Percentiles rank a stretch among this genome's conserved stretches.
Evolutionary conservation across 2,329 filamentous ascomycete species (phyloP).

Genomic region (Ramichloridium luteum): DNA sequence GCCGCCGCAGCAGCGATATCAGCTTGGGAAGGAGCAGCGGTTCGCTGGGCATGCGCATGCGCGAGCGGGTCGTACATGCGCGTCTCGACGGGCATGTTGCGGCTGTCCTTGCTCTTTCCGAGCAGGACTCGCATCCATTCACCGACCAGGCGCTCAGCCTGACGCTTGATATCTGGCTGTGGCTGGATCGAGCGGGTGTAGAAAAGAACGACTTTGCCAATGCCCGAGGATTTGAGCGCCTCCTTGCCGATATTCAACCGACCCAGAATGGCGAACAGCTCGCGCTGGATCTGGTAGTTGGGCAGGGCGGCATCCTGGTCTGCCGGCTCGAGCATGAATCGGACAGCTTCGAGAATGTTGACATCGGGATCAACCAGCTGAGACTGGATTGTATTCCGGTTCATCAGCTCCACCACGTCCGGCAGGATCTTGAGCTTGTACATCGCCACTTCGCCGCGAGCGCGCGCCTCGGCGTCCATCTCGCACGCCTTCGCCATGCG

Average conservation of each 20-base stretch:
- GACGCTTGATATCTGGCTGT: constrained; percentile 78
- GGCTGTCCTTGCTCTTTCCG: constrained; percentile 76
- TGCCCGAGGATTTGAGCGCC: constrained; percentile 74
- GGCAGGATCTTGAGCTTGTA: constrained; percentile 91
- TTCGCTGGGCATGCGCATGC: constrained; percentile 11
- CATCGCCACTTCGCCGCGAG: constrained; percentile 66
- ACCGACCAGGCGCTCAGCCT: constrained; percentile 80
- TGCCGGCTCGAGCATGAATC: constrained; percentile 92
- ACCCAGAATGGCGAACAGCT: constrained; percentile 71
- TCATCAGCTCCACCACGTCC: constrained; percentile 76
- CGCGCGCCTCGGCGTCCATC: constrained; percentile 71
- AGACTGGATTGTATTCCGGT: constrained; percentile 74
- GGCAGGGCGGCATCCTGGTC: constrained; percentile 79
- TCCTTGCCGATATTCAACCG: constrained; percentile 86
- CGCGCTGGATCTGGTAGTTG: constrained; percentile 93
- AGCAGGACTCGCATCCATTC: constrained; percentile 95
- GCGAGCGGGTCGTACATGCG: constrained; percentile 47
- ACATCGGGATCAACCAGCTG: constrained; percentile 86
- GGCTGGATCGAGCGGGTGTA: constrained; percentile 92
- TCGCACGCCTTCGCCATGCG: constrained; percentile 86
- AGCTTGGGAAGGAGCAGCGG: constrained; percentile 21
- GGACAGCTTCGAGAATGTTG: constrained; percentile 86
- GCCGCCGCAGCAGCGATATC: constrained; percentile 32
- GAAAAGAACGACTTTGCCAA: constrained; percentile 92
- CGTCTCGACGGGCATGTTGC: constrained; percentile 60